Evolutionary conservation across 2,329 filamentous ascomycete species (phyloP), one percentile per base, ranked within the genome.

Genomic region (Paradendryphiella salina): DNA sequence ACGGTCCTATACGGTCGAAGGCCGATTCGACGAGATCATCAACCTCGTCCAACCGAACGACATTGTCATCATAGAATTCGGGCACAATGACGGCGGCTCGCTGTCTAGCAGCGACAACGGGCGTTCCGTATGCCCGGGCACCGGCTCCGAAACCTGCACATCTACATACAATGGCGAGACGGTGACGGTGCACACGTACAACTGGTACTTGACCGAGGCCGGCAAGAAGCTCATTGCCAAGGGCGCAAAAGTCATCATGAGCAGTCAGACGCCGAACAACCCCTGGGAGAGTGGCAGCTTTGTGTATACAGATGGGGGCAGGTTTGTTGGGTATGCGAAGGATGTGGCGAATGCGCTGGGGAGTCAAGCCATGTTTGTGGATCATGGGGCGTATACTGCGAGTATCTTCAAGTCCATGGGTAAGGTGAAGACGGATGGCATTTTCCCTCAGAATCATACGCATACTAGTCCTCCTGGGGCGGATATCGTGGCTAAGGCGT

Each of bases 61-160:
- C 69, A 85, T 82, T 69, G 85, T 88, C 1, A 76, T 88, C 45
- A 87, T 89, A 45, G 85, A 88, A 61, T 87, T 89, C 61, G 86
- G 86, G 0, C 86, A 89, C 75, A 89, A 89, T 61, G 86, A 89
- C 59, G 86, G 85, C 17, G 84, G 85, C 1, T 79, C 79, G 0
- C 73, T 84, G 1, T 72, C 66, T 2, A 70, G 68, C 1, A 71
- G 65, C 1, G 85, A 88, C 67, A 87, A 87, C 59, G 81, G 81
- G 0, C 79, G 85, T 11, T 81, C 80, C 1, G 84, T 82, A 59
- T 88, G 85, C 50, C 66, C 73, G 2, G 83, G 83, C 2, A 72
- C 76, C 0, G 82, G 81, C 11, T 65, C 66, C 6, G 77, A 86
- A 64, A 81, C 77, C 1, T 85, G 83, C 69, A 65, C 72, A 29